Evolutionary conservation across 83 land plant species (phyloP).

Genomic region (Diphasiastrum complanatum): DNA sequence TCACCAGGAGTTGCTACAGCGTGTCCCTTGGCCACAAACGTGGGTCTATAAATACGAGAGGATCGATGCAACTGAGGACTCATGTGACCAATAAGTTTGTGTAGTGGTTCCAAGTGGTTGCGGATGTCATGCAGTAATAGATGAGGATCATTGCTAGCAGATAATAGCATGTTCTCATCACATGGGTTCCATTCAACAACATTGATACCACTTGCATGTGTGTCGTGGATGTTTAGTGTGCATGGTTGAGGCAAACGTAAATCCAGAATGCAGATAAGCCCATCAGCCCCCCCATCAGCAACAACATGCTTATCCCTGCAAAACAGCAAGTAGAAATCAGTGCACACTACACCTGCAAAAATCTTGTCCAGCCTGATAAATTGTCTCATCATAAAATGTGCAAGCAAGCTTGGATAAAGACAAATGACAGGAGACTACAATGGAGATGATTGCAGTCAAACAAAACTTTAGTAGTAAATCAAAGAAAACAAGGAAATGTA

Average conservation of each 20-base stretch:
- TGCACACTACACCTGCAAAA: not conserved
- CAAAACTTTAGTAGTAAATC: no score
- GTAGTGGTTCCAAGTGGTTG: constrained; percentile 17
- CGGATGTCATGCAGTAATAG: constrained; percentile 40
- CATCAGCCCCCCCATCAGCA: constrained; percentile 46
- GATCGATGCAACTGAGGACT: constrained; percentile 10
- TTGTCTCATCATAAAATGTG: not conserved
- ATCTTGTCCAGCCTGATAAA: not conserved
- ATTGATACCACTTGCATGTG: constrained; percentile 27
- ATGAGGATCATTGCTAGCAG: constrained; percentile 38
- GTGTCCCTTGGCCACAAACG: constrained; percentile 33
- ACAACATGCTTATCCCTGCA: constrained; percentile 27
- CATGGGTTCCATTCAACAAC: constrained; percentile 38
- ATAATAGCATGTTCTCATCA: constrained; percentile 29
- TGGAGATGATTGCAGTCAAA: no score
- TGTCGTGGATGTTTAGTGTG: constrained; percentile 24
- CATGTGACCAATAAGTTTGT: constrained; percentile 37
- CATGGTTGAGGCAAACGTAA: constrained; percentile 24
- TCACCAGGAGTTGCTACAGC: constrained; percentile 41
- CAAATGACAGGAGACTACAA: no score
- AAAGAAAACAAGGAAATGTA: no score
- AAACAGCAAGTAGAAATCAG: not conserved
- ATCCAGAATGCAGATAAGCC: constrained; percentile 41
- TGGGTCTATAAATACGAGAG: constrained; percentile 36
- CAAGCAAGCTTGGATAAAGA: no score